Evolutionary conservation across 1,284 basidiomycete genomes (phyloP).

Genomic region (Takashimella koratensis): DNA sequence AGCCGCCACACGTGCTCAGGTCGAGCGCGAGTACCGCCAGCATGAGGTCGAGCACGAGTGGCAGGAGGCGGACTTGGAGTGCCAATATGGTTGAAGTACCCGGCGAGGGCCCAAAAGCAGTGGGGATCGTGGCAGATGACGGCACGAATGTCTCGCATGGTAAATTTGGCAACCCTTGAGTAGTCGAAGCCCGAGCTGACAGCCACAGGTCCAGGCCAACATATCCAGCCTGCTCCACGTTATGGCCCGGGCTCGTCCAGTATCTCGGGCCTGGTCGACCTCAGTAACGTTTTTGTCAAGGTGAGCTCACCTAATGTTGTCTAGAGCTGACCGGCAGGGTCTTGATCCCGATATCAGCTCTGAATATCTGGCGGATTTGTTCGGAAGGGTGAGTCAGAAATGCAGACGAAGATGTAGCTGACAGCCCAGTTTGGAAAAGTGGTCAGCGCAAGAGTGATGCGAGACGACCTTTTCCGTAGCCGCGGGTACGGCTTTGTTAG

Average conservation of each 20-base stretch:
- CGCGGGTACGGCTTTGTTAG: conserved; percentile 96
- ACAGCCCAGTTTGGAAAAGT: conserved; percentile 69
- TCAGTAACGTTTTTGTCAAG: conserved; percentile 72
- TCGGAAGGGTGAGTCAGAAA: conserved; percentile 61
- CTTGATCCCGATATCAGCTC: conserved; percentile 79
- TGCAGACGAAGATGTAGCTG: conserved; percentile 2
- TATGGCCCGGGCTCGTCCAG: conserved; percentile 68
- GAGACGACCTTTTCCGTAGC: conserved; percentile 75
- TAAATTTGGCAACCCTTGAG: conserved; percentile 9
- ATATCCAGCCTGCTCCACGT: conserved; percentile 73
- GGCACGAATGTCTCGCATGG: conserved; percentile 62
- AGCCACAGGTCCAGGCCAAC: conserved; percentile 64
- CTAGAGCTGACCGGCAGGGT: conserved; percentile 56
- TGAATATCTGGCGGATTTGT: conserved; percentile 72
- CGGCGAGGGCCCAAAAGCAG: conserved; percentile 18
- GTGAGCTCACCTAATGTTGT: conserved; percentile 11
- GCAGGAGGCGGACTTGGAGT: conserved; percentile 22
- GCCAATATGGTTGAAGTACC: conserved; percentile 21
- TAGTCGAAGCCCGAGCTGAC: not conserved
- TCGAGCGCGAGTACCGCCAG: not conserved
- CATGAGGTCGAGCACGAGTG: not conserved
- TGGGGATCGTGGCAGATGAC: conserved; percentile 31
- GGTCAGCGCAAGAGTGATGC: conserved; percentile 89
- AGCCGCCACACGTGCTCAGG: not conserved
- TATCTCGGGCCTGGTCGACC: conserved; percentile 81